Conservation (phyloP, 805 yeast genomes). For the Wickerhamomyces canadensis region DNA sequence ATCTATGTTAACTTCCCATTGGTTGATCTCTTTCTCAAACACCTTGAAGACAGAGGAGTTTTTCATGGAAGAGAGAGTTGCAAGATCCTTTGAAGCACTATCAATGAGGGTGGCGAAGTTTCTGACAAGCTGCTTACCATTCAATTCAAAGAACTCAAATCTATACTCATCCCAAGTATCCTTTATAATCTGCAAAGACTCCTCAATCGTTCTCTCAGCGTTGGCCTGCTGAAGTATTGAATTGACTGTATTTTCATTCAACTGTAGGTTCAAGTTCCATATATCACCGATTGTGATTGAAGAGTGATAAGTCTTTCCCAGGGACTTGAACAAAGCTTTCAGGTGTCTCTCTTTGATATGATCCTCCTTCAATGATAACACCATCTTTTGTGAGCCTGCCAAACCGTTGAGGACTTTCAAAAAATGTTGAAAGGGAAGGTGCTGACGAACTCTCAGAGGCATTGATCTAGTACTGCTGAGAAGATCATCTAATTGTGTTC, state of each 20-base stretch:
- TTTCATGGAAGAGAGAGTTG: slow-evolving; percentile 62
- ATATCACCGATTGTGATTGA: slow-evolving; percentile 36
- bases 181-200: slow-evolving; percentile 44
- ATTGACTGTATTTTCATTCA: slow-evolving; percentile 42
- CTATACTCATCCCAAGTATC: slow-evolving; percentile 48
- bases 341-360: slow-evolving; percentile 66
- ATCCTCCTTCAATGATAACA: slow-evolving; percentile 45
- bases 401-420: slow-evolving; percentile 37
- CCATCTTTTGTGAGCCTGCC: slow-evolving; percentile 22
- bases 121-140: slow-evolving; percentile 49
- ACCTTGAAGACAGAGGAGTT: slow-evolving; percentile 54
- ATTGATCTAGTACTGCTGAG: slow-evolving; percentile 39
- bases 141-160: slow-evolving; percentile 50
- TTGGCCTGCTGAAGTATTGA: slow-evolving; percentile 56
- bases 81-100: slow-evolving; percentile 53
- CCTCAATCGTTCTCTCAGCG: slow-evolving; percentile 65
- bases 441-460: slow-evolving; percentile 58
- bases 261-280: slow-evolving; percentile 46
- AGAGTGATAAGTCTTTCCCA: slow-evolving; percentile 16
- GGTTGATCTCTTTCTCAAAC: slow-evolving; percentile 53
- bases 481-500: slow-evolving; percentile 46
- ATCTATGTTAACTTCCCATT: slow-evolving; percentile 54
- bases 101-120: slow-evolving; percentile 65
- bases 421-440: slow-evolving; percentile 62
- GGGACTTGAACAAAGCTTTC: slow-evolving; percentile 37